Percentiles rank a stretch among this genome's conserved stretches.
These are phyloP conservation scores for Fusarium penzigii DNA, from an alignment of 2,329 filamentous ascomycete species.

Conservation along the genomic window DNA sequence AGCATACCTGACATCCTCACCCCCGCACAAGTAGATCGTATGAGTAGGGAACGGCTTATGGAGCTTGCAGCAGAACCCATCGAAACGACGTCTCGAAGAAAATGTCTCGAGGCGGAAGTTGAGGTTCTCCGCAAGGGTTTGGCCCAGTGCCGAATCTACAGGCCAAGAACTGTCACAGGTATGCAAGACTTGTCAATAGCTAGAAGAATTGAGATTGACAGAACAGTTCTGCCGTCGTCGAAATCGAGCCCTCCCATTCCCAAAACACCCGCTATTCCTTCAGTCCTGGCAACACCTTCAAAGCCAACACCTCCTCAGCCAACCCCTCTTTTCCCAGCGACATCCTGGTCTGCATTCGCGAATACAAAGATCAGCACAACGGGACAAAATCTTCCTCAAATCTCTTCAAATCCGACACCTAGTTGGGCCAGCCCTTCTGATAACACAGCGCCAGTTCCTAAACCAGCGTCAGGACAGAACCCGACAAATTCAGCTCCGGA, in stretches of 20 bases:
- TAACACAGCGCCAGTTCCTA: too few species aligned
- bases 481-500: too few species aligned
- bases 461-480: too few species aligned
- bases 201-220: neutral
- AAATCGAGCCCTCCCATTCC: neutral
- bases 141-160: constrained; percentile 6
- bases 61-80: constrained; percentile 13
- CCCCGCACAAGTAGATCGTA: constrained; percentile 31
- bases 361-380: too few species aligned
- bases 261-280: too few species aligned
- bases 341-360: too few species aligned
- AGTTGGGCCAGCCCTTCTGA: too few species aligned
- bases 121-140: constrained; percentile 10
- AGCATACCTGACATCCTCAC: constrained; percentile 45
- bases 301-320: too few species aligned
- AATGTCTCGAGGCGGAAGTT: constrained; percentile 10
- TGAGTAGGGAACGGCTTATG: constrained; percentile 10
- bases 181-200: neutral
- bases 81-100: constrained; percentile 4
- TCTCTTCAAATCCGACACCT: too few species aligned
- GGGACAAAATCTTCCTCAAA: too few species aligned
- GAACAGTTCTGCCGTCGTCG: constrained; percentile 5
- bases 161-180: constrained; percentile 14
- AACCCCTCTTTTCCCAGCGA: too few species aligned
- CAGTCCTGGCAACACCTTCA: too few species aligned